These are phyloP conservation scores for Bipolaris gigantea DNA, from an alignment of 2,329 filamentous ascomycete genomes.

Conservation along the genomic window DNA sequence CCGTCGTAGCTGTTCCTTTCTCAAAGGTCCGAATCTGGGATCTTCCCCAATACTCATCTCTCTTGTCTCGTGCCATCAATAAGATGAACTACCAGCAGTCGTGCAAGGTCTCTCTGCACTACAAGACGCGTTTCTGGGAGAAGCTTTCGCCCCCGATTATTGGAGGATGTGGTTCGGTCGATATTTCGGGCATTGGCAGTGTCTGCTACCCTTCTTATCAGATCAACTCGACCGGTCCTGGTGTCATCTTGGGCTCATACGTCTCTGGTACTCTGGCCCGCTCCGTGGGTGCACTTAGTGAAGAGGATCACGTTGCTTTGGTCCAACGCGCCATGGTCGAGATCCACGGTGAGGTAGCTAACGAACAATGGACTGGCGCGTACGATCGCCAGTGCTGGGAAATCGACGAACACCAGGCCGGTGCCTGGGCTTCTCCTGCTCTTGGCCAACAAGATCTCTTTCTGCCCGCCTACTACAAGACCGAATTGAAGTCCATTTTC, in stretches of 20 bases:
- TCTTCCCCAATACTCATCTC: constrained; percentile 57
- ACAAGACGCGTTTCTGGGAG: constrained; percentile 65
- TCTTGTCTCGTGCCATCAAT: constrained; percentile 53
- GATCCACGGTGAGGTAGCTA: constrained; percentile 64
- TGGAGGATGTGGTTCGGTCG: constrained; percentile 63
- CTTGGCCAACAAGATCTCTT: constrained; percentile 70
- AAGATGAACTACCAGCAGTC: constrained; percentile 54
- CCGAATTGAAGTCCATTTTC: constrained; percentile 69
- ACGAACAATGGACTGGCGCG: constrained; percentile 65
- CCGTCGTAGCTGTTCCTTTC: constrained; percentile 67
- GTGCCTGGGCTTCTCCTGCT: constrained; percentile 63
- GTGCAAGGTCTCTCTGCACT: constrained; percentile 67
- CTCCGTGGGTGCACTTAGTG: constrained; percentile 54
- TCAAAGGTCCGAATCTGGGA: constrained; percentile 65
- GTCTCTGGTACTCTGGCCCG: constrained; percentile 50
- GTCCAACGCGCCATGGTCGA: constrained; percentile 68
- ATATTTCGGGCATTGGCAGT: constrained; percentile 63
- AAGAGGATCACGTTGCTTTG: constrained; percentile 64
- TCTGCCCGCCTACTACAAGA: constrained; percentile 72
- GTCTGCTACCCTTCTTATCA: constrained; percentile 70
- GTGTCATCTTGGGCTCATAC: constrained; percentile 65
- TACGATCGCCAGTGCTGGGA: constrained; percentile 69
- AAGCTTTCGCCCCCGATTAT: constrained; percentile 59
- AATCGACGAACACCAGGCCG: constrained; percentile 62
- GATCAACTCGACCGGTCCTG: constrained; percentile 65